Evolutionary conservation across 2,329 filamentous ascomycete species (phyloP), one percentile per base, ranked within the genome.

Genomic region (Beauveria rudraprayagi): DNA sequence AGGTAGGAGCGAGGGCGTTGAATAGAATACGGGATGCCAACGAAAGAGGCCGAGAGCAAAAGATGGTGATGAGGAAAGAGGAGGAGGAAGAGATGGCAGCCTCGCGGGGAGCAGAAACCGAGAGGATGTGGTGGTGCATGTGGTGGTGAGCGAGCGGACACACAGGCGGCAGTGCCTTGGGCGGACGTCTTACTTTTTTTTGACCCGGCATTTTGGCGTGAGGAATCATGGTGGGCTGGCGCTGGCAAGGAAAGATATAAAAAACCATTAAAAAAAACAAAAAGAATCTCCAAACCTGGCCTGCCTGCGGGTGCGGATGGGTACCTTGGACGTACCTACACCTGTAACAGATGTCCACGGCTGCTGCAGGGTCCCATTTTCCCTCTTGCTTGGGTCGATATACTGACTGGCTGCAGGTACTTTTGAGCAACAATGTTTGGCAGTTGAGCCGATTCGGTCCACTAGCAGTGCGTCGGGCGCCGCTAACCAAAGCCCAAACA

Each of bases 61-160:
- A 40, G 48, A 59, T 44, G 48, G 48, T 34, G 55, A 60, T 34
- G 48, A 37, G 48, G n/a, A 22, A n/a, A 52, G 47, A 52, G 47
- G 48, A 47, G 46, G 56, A 51, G 17, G 34, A 30, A 16, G 17
- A 51, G 46, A 41, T 24, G 30, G 16, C 24, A 40, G 41, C 53
- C 37, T 59, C 56, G 24, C 47, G 56, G 56, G 17, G 47, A 41
- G n/a, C 22, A 34, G 26, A 43, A 52, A n/a, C 22, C 17, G n/a
- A 22, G 43, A 16, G 43, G 40, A 40, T 10, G 19, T 37, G 34
- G 34, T 37, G 34, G 34, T 16, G 34, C 30, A 34, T 34, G 30
- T 34, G 34, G 34, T 37, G 48, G 37, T 48, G 34, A 48, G 30
- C n/a, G 26, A 43, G 43, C 41, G 17, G 54, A 24, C 17, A 19